Base-by-base conservation (phyloP, 768 basidiomycete genomes). In the Agaricus blazei region DNA sequence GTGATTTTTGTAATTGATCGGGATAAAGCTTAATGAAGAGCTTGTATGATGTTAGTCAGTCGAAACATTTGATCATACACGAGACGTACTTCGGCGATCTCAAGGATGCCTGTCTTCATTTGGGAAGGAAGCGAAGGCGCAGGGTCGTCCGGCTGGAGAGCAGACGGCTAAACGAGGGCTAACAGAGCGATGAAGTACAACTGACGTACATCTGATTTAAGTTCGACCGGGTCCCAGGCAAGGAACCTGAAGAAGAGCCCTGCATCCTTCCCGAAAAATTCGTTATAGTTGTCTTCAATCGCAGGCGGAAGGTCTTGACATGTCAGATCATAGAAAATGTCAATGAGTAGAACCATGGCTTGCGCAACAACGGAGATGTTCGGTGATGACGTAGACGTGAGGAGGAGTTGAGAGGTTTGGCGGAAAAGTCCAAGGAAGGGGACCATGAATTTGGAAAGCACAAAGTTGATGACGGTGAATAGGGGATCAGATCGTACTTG, bases 221-320 rank as follows among this genome's bases (percentile, higher is more conserved):
- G 72, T 59, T 86, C 76, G 1, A 73, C 70, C 1, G 88, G 83
- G 63, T 93, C 83, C 91, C 91, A 96, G 4, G 74, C 72, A 59
- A 98, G 70, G 63, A 97, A 90, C 54, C 79, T 80, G 57, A 92
- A 83, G 66, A 98, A 88, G 74, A 84, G 85, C 1, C 90, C 90
- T 2, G 68, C 72, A 0, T 72, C 72, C 1, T 84, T 75, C 3
- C 78, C 85, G 68, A 98, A 97, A 68, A 96, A 97, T 58, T 88
- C 81, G 19, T 79, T 74, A 56, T 94, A 84, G 27, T 84, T 75
- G 64, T 98, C 97, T 67, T 99, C 97, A 62, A 99, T 86, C 60
- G 85, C 88, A 12, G 93, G 93, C 3, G 95, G 97, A 15, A 98
- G 76, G 70, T 99, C 97, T 60, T 98, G 96, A 61, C 90, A 90